phyloP scores from a whole-genome alignment of 148 eudicot species.

The Suaeda aralocaspica region DNA sequence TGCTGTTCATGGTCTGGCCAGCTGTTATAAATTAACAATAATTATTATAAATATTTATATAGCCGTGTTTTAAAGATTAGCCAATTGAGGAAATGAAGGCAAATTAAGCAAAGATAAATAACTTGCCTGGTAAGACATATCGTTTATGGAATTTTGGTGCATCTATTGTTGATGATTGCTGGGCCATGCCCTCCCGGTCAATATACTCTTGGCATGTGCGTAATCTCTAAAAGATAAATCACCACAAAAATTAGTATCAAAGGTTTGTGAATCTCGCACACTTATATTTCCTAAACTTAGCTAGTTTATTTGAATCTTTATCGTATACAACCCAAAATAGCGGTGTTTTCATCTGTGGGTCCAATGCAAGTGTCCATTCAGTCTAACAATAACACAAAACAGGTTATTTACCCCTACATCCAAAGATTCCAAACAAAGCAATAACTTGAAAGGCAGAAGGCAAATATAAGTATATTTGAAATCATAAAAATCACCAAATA shows the following conservation, averaged over 20 bases:
- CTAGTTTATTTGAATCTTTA: neutral
- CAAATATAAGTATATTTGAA: neutral
- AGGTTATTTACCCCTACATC: neutral
- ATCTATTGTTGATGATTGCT: slow-evolving; percentile 70
- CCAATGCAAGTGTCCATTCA: neutral
- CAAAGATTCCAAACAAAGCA: neutral
- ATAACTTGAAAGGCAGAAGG: neutral
- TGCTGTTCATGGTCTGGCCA: slow-evolving; percentile 57
- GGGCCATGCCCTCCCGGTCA: slow-evolving; percentile 69
- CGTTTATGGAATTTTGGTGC: slow-evolving; percentile 81
- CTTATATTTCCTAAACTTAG: neutral
- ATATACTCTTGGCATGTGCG: slow-evolving; percentile 70
- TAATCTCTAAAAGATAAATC: slow-evolving; percentile 51
- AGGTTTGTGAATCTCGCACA: neutral
- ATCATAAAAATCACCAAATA: neutral
- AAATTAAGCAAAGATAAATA: neutral
- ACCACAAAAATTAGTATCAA: slow-evolving; percentile 13
- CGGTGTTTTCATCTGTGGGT: neutral
- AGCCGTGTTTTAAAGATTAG: neutral
- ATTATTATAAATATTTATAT: slow-evolving; percentile 9
- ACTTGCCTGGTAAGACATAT: slow-evolving; percentile 82
- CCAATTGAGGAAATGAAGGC: neutral
- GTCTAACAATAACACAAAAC: neutral
- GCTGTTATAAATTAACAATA: slow-evolving; percentile 33
- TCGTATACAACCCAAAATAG: neutral